Evolutionary conservation across 2,329 filamentous ascomycete species (phyloP).

Genomic region (Calonectria montana): DNA sequence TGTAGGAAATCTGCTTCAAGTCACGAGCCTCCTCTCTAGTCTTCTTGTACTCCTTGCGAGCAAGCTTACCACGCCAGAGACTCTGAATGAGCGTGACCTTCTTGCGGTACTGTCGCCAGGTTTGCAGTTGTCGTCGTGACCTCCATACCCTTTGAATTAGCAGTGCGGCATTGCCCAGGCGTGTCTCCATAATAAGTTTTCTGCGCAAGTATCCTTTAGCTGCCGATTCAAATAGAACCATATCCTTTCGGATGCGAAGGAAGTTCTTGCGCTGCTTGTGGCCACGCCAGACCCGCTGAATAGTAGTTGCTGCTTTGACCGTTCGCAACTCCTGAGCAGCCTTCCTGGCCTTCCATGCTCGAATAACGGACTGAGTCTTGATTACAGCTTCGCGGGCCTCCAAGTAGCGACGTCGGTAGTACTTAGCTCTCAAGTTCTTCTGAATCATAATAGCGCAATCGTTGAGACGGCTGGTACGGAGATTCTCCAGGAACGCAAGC

Average conservation of each 20-base stretch:
- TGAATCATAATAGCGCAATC: slow-evolving; percentile 97
- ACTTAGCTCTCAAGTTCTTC: slow-evolving; percentile 96
- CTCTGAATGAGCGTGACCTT: slow-evolving; percentile 93
- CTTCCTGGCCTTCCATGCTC: slow-evolving; percentile 82
- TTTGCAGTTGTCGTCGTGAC: slow-evolving; percentile 78
- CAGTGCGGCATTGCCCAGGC: slow-evolving; percentile 89
- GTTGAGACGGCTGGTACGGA: slow-evolving; percentile 89
- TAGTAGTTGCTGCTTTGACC: slow-evolving; percentile 89
- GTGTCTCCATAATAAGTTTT: slow-evolving; percentile 92
- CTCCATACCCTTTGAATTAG: slow-evolving; percentile 94
- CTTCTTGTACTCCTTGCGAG: slow-evolving; percentile 87
- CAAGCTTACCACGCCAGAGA: slow-evolving; percentile 87
- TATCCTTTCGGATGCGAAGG: slow-evolving; percentile 80
- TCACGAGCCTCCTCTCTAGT: slow-evolving; percentile 96
- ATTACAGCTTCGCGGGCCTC: slow-evolving; percentile 87
- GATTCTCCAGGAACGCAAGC: slow-evolving; percentile 96
- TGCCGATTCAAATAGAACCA: slow-evolving; percentile 88
- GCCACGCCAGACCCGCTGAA: slow-evolving; percentile 95
- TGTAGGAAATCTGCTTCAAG: slow-evolving; percentile 99
- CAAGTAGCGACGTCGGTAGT: slow-evolving; percentile 91
- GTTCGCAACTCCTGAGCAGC: slow-evolving; percentile 84
- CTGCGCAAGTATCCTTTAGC: slow-evolving; percentile 93
- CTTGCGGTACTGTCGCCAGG: slow-evolving; percentile 89
- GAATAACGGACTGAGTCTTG: slow-evolving; percentile 79
- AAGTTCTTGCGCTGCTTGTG: slow-evolving; percentile 89